Evolutionary conservation across 2,329 filamentous ascomycete species (phyloP).

Genomic region (Colletotrichum simmondsii): DNA sequence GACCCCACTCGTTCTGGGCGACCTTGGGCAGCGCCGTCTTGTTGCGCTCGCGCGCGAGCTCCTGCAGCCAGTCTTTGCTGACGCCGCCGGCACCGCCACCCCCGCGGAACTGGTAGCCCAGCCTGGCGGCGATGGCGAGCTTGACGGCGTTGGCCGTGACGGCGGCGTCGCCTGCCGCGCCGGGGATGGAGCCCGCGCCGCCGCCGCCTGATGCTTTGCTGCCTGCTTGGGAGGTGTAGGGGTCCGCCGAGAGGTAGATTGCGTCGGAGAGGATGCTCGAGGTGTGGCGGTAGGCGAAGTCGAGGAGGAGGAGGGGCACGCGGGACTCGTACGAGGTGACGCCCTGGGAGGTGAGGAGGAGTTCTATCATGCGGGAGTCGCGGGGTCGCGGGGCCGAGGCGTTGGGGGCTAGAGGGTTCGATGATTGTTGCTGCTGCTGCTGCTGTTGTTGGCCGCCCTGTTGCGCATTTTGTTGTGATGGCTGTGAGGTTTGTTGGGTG

Average conservation of each 20-base stretch:
- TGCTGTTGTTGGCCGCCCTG: constrained; percentile 13
- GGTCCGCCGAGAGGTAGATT: constrained; percentile 75
- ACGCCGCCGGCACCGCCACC: constrained; percentile 63
- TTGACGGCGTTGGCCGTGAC: constrained; percentile 75
- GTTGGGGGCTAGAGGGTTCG: constrained; percentile 40
- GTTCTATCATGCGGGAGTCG: constrained; percentile 82
- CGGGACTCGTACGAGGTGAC: constrained; percentile 84
- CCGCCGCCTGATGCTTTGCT: constrained; percentile 62
- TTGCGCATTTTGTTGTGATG: constrained; percentile 30
- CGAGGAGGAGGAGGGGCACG: constrained; percentile 83
- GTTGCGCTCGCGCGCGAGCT: constrained; percentile 79
- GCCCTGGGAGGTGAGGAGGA: constrained; percentile 81
- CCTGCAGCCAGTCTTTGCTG: constrained; percentile 80
- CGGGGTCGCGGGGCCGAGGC: constrained; percentile 71
- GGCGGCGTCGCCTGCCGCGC: constrained; percentile 60
- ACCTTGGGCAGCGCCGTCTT: constrained; percentile 72
- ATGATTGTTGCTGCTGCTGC: constrained; percentile 14
- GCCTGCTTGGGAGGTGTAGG: constrained; percentile 70
- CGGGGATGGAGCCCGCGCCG: constrained; percentile 54
- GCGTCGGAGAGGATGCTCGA: constrained; percentile 77
- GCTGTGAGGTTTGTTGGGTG: constrained; percentile 38
- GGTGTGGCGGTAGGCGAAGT: constrained; percentile 88
- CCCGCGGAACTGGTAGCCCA: constrained; percentile 76
- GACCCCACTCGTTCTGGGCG: constrained; percentile 73
- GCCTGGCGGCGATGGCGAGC: constrained; percentile 76